These are phyloP conservation scores for Diplotaxis tenuifolia DNA, from an alignment of 345 rosid genomes.

Conservation along the genomic window DNA sequence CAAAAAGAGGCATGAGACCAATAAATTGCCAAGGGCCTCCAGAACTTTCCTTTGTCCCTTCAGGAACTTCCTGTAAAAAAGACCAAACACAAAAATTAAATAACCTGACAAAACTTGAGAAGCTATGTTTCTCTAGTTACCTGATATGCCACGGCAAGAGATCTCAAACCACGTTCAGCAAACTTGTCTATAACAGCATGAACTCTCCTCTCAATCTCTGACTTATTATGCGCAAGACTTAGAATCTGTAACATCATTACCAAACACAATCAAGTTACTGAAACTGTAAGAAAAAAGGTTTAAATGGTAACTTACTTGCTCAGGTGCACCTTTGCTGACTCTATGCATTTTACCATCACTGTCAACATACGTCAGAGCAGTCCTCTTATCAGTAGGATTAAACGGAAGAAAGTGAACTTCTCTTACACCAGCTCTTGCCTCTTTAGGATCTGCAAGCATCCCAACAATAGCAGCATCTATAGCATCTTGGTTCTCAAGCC, in stretches of 20 bases:
- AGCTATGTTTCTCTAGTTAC: constrained; percentile 34
- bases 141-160: constrained; percentile 98
- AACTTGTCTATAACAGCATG: constrained; percentile 94
- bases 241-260: constrained; percentile 58
- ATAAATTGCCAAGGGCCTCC: constrained; percentile 97
- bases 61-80: constrained; percentile 84
- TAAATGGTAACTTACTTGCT: constrained; percentile 60
- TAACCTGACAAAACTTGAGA: too few relatives aligned
- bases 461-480: constrained; percentile 95
- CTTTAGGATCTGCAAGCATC: constrained; percentile 97
- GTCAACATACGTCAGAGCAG: constrained; percentile 85
- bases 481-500: constrained; percentile 94
- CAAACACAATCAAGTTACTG: neutral
- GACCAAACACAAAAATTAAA: constrained; percentile 1
- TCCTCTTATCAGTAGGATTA: constrained; percentile 96
- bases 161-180: constrained; percentile 90
- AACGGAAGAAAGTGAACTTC: constrained; percentile 98
- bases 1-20: constrained; percentile 98
- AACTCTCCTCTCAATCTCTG: constrained; percentile 87
- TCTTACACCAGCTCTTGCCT: constrained; percentile 96
- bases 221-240: constrained; percentile 79
- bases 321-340: constrained; percentile 99
- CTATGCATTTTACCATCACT: constrained; percentile 84
- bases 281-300: neutral
- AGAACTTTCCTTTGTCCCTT: constrained; percentile 77